These are phyloP conservation scores for Paxillus rubicundulus DNA, from an alignment of 768 basidiomycete species.

Conservation along the genomic window DNA sequence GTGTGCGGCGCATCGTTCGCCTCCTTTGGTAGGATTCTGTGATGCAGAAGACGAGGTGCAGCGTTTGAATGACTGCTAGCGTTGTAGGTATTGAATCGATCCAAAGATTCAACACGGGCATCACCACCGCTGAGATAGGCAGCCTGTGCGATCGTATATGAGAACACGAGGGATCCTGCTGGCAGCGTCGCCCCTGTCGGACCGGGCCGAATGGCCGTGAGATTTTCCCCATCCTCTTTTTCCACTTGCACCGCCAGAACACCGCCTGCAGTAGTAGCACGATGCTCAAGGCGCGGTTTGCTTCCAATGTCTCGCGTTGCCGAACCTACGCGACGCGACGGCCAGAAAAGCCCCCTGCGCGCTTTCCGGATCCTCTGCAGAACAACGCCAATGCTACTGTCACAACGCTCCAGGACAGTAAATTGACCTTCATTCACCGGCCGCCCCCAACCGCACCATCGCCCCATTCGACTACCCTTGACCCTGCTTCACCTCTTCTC, in stretches of 20 bases:
- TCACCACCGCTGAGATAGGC: neutral
- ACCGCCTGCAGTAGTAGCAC: neutral
- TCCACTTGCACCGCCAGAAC: neutral
- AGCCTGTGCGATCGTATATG: neutral
- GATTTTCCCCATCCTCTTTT: too few species aligned
- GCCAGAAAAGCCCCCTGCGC: constrained; percentile 46
- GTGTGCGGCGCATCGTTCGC: constrained; percentile 29
- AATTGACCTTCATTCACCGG: constrained; percentile 78
- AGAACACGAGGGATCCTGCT: neutral
- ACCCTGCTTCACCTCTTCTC: constrained; percentile 72
- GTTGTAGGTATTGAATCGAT: constrained; percentile 36
- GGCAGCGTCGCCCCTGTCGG: too few species aligned
- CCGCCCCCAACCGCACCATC: constrained; percentile 78
- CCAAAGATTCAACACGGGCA: constrained; percentile 11
- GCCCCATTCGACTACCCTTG: constrained; percentile 66
- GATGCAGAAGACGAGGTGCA: neutral
- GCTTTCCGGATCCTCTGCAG: constrained; percentile 54
- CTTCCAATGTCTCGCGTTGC: constrained; percentile 22
- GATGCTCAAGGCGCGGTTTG: constrained; percentile 23
- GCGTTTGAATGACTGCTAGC: neutral
- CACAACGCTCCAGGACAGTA: constrained; percentile 47
- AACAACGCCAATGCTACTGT: constrained; percentile 53
- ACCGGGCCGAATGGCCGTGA: neutral
- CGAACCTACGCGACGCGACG: constrained; percentile 44
- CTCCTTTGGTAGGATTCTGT: constrained; percentile 15